Conservation (phyloP, 2,329 filamentous ascomycete genomes). For the Penicillium capsulatum region DNA sequence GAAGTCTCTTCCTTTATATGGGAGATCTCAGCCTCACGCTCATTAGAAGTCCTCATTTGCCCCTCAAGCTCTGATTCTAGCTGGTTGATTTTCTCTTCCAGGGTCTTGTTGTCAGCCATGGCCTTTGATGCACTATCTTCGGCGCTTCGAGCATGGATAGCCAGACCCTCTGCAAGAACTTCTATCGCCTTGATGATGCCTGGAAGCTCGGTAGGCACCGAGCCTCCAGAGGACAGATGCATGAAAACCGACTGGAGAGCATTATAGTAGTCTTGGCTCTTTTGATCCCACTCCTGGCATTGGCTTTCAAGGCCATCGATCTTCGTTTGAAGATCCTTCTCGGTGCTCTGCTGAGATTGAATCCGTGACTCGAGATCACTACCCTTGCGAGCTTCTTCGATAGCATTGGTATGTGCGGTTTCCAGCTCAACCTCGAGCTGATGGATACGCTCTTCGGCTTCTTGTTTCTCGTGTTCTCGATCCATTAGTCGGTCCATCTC, state of each 20-base stretch:
- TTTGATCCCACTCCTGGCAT: conserved; percentile 50
- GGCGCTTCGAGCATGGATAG: conserved; percentile 57
- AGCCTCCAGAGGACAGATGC: conserved; percentile 54
- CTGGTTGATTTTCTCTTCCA: conserved; percentile 53
- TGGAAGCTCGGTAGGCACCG: conserved; percentile 53
- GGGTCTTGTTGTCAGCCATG: conserved; percentile 60
- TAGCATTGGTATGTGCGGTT: conserved; percentile 48
- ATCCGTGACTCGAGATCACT: conserved; percentile 54
- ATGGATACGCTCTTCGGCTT: conserved; percentile 64
- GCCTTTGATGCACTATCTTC: conserved; percentile 59
- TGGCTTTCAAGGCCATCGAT: conserved; percentile 51
- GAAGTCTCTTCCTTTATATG: conserved; percentile 54
- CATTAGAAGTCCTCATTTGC: conserved; percentile 51
- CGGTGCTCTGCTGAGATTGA: conserved; percentile 53
- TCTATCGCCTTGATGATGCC: conserved; percentile 60
- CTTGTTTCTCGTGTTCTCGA: conserved; percentile 73
- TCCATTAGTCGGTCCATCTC: conserved; percentile 82
- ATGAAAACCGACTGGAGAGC: conserved; percentile 57
- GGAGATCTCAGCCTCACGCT: conserved; percentile 50
- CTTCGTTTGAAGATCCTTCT: conserved; percentile 29
- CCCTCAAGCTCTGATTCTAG: conserved; percentile 57
- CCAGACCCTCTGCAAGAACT: conserved; percentile 54
- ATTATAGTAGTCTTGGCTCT: conserved; percentile 50
- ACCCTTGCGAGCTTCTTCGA: conserved; percentile 41
- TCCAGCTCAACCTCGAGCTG: conserved; percentile 69